Conservation (phyloP, 2,329 filamentous ascomycete genomes). For the Pseudocercospora musae region DNA sequence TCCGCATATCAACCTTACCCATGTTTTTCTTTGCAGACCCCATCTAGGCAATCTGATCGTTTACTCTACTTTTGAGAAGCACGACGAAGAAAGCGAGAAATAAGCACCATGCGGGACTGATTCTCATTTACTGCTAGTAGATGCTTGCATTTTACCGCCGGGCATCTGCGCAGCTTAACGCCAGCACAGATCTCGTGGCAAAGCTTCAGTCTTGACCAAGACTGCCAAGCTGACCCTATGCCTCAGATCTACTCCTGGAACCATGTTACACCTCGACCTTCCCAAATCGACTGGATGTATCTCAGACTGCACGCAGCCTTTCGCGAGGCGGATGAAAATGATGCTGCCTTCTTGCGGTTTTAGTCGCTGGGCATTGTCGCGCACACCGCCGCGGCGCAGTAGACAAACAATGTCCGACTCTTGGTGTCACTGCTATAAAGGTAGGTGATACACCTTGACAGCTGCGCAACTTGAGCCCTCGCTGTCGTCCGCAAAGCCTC, state of each 20-base stretch:
- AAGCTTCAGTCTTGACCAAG: slow-evolving; percentile 5
- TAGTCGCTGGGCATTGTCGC: slow-evolving; percentile 9
- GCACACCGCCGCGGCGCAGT: slow-evolving; percentile 1
- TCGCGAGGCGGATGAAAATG: not conserved
- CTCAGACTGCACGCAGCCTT: slow-evolving; percentile 8
- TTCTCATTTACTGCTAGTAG: not conserved
- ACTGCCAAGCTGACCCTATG: slow-evolving; percentile 6
- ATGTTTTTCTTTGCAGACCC: not conserved
- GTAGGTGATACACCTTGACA: slow-evolving; percentile 5
- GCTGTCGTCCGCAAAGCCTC: slow-evolving; percentile 1
- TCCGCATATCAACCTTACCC: not conserved
- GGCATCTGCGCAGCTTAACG: not conserved
- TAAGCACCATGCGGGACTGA: too few species aligned
- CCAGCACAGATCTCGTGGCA: not conserved
- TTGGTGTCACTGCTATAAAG: slow-evolving; percentile 9
- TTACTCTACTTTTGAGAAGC: not conserved
- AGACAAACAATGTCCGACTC: not conserved
- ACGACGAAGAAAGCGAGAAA: not conserved
- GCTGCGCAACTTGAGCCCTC: not conserved
- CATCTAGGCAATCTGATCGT: not conserved
- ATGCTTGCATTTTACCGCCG: not conserved
- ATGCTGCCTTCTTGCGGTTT: not conserved
- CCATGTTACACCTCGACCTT: slow-evolving; percentile 1
- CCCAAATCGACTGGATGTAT: slow-evolving; percentile 8
- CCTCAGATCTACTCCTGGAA: slow-evolving; percentile 11